Evolutionary conservation across 78 protist genomes (phyloP).

Genomic region (Dictyostelium brefeldianum): DNA sequence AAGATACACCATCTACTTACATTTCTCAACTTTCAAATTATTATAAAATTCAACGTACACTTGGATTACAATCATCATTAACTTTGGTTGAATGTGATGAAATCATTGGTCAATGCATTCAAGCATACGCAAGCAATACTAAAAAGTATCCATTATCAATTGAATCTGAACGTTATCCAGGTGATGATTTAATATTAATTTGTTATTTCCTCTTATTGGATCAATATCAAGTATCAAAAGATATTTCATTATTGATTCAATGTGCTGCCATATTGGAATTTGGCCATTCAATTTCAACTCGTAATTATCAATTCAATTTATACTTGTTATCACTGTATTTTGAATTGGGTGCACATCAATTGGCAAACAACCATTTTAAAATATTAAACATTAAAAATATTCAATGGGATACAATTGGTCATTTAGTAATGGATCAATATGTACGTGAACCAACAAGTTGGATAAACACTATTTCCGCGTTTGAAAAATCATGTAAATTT

Average conservation of each 20-base stretch:
- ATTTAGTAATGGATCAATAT: conserved; percentile 17
- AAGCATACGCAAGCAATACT: conserved; percentile 16
- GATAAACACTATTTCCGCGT: background rate
- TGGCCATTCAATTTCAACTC: conserved; percentile 3
- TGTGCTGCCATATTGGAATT: conserved; percentile 34
- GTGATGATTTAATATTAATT: conserved; percentile 57
- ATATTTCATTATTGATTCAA: background rate
- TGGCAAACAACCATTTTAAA: background rate
- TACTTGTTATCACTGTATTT: background rate
- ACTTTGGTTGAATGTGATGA: background rate
- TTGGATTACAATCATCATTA: conserved; percentile 16
- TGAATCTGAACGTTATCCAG: conserved; percentile 51
- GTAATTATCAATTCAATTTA: conserved; percentile 73
- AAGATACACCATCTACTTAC: background rate
- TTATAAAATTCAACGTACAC: conserved; percentile 15
- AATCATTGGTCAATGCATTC: background rate
- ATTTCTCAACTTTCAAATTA: conserved; percentile 28
- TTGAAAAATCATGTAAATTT: conserved; percentile 39
- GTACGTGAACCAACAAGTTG: background rate
- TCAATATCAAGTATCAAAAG: background rate
- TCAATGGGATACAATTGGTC: conserved; percentile 60
- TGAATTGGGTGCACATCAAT: conserved; percentile 23
- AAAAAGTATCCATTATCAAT: conserved; percentile 7
- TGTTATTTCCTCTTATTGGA: conserved; percentile 27
- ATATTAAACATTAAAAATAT: conserved; percentile 50